Evolutionary conservation across 371 early-diverging fungal species (phyloP).

Genomic region (Blakeslea trispora): DNA sequence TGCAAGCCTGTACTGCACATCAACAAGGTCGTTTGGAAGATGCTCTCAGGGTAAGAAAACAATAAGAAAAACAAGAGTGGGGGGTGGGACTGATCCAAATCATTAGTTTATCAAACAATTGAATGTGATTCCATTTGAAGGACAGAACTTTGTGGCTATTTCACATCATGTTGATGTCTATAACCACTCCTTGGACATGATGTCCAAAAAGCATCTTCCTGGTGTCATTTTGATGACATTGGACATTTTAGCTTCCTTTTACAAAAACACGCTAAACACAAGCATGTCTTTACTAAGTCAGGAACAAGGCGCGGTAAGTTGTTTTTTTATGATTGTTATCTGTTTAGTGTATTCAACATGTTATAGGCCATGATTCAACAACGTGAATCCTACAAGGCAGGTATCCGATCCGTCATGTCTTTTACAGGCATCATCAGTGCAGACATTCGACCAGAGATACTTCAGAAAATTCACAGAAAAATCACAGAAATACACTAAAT

Average conservation of each 20-base stretch:
- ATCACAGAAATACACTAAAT: too few relatives aligned
- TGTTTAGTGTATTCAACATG: not conserved
- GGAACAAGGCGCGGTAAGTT: not conserved
- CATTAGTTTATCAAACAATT: conserved; percentile 50
- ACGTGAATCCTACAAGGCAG: conserved; percentile 5
- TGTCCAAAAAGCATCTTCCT: conserved; percentile 28
- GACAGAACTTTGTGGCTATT: not conserved
- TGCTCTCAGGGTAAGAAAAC: conserved; percentile 27
- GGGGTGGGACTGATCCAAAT: conserved; percentile 19
- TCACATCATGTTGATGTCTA: not conserved
- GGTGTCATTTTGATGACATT: conserved; percentile 64
- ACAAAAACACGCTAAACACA: not conserved
- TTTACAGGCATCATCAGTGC: conserved; percentile 79
- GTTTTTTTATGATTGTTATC: not conserved
- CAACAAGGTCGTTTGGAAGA: too few relatives aligned
- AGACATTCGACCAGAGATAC: conserved; percentile 71
- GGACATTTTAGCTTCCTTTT: conserved; percentile 51
- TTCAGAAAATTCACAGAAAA: too few relatives aligned
- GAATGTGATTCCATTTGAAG: conserved; percentile 53
- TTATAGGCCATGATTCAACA: not conserved
- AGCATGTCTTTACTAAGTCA: conserved; percentile 15
- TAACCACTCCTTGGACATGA: not conserved
- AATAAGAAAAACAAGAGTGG: conserved; percentile 39
- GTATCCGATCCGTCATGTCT: conserved; percentile 61
- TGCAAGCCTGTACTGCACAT: too few relatives aligned